Base-by-base conservation (phyloP, 257 asterid genomes). In the Nicotiana tabacum region DNA sequence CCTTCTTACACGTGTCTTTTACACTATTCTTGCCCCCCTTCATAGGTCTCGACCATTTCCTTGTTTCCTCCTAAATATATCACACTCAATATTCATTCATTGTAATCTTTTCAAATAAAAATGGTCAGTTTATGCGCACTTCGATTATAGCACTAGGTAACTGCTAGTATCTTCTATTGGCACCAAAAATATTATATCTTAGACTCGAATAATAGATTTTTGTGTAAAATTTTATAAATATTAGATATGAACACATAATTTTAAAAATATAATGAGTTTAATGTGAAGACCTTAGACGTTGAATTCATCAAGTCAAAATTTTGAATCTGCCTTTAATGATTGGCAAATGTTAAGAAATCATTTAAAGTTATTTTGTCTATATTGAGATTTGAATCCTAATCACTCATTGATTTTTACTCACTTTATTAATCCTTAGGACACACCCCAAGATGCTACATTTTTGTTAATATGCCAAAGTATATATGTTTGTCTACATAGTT, bases 1-100 rank as follows among this genome's bases (percentile, higher is more conserved):
- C 16, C 79, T 74, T 74, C 62, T 74, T 74, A 46, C 58, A 17
- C 29, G 0, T n/a, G 12, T 21, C n/a, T 21, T 10, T 43, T 72
- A 43, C 80, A 74, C 62, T 74, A 74, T 74, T 74, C 33, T 46
- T 74, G 43, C 62, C 61, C 80, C 61, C 18, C 57, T 48, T 27
- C 80, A 74, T 21, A 56, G 15, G 80, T 48, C 37, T 48, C 46
- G 21, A 29, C 18, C 16, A 9, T 9, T 43, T n/a, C n/a, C 15
- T 43, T 70, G 58, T 27, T 21, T 70, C 33, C 30, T 10, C 58
- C 78, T 70, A 51, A 39, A 70, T 43, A 70, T 39, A 48, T 48
- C 3, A 9, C 80, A 74, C 13, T 74, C 35, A 74, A 24, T 74
- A 11, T 43, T 70, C 60, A 46, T 9, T 72, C 4, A 46, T 46